phyloP scores from a whole-genome alignment of 2,329 filamentous ascomycete genomes.

The Coleophoma cylindrospora region DNA sequence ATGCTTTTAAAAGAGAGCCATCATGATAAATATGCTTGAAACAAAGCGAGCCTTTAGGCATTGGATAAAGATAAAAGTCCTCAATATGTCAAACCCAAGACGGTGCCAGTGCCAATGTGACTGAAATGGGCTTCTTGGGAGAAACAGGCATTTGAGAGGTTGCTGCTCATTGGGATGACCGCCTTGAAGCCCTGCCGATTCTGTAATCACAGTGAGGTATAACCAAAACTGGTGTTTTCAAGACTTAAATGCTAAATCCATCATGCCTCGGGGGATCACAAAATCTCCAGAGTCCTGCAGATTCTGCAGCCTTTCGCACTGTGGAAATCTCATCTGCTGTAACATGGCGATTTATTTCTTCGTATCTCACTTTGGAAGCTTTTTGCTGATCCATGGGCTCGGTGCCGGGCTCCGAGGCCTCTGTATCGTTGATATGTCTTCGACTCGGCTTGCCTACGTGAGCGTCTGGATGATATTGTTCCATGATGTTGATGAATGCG shows the following conservation, averaged over 20 bases:
- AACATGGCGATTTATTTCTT: constrained; percentile 73
- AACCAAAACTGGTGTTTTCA: no score
- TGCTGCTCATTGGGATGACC: no score
- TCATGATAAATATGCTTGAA: no score
- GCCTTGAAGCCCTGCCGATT: no score
- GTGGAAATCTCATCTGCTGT: constrained; percentile 58
- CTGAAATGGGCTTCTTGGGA: no score
- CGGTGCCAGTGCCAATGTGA: no score
- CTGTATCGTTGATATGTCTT: constrained; percentile 23
- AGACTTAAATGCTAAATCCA: constrained; percentile 14
- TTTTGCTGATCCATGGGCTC: constrained; percentile 15
- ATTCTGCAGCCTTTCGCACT: constrained; percentile 62
- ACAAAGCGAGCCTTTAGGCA: no score
- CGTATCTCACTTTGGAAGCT: constrained; percentile 54
- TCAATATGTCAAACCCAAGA: no score
- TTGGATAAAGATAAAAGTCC: no score
- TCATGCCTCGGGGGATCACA: constrained; percentile 47
- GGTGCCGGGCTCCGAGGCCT: constrained; percentile 17
- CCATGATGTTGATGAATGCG: constrained; percentile 82
- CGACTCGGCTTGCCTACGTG: constrained; percentile 69
- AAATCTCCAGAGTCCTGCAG: constrained; percentile 74
- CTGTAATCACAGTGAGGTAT: no score
- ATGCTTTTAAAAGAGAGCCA: no score
- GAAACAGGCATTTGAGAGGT: no score
- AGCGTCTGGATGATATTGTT: constrained; percentile 77